Evolutionary conservation across 768 basidiomycete genomes (phyloP), one percentile per base, ranked within the genome.

Genomic region (Termitomyces sp.): DNA sequence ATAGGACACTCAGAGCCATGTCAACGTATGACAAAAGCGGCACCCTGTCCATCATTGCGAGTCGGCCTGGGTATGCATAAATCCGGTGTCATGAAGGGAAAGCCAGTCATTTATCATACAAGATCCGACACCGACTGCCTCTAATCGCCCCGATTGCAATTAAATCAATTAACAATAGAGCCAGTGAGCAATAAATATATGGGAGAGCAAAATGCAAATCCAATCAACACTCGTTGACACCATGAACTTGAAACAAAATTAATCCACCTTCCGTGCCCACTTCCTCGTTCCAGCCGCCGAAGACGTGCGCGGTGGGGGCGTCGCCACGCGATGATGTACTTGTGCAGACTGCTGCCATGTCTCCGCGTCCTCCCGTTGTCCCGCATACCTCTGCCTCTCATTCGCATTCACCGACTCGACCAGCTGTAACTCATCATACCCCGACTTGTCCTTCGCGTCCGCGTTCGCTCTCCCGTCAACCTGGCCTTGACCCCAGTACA

Each of bases 201-300:
- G 46, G 41, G 58, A 46, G 54, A 37, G 53, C 23, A 56, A 59
- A 54, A 44, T 43, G 42, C 51, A 54, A 32, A 52, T 52, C 25
- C 35, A 37, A 63, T 63, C 55, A 65, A 63, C 56, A 61, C 47
- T 59, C 52, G 44, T 40, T 28, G 51, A 52, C 27, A 59, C 47
- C 45, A 47, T 54, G 41, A 56, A 57, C 56, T 50, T 47, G 12
- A 34, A 53, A 58, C 52, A 60, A 63, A 23, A 68, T 72, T 70
- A 89, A 71, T 89, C 87, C 39, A 89, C 78, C 72, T 89, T 89
- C 64, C 88, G 74, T 34, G 87, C 77, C 87, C 87, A 89, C 70
- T 80, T 86, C 66, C 84, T 80, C 8, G 81, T 79, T 23, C 82
- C 83, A 5, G 78, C 72, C 27, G 81, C 78, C 11, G 76, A 67